Conservation (phyloP, 345 rosid species). For the Nasturtium officinale region DNA sequence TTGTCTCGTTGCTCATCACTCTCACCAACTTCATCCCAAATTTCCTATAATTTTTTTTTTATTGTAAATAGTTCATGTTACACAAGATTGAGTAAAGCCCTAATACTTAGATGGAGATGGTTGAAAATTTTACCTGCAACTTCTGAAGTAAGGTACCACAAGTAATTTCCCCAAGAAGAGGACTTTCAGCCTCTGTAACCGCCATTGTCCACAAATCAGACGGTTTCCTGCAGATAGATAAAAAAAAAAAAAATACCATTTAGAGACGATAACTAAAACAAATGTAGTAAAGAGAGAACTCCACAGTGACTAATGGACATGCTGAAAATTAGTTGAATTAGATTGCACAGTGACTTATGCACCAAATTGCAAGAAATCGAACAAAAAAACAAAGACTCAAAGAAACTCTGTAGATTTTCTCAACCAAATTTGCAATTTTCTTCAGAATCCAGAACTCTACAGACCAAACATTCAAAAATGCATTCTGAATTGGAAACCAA, state of each 20-base stretch:
- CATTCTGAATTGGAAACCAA: background rate
- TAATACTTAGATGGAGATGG: background rate
- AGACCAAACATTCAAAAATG: background rate
- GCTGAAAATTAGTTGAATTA: background rate
- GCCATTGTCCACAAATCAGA: constrained; percentile 59
- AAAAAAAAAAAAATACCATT: constrained; percentile 6
- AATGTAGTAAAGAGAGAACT: background rate
- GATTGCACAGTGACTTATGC: constrained; percentile 1
- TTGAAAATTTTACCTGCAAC: constrained; percentile 64
- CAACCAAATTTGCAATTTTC: constrained; percentile 1
- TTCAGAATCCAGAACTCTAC: background rate
- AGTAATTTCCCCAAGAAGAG: constrained; percentile 83
- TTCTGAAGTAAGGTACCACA: constrained; percentile 89
- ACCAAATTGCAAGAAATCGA: constrained; percentile 1
- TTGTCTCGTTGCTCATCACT: constrained; percentile 86
- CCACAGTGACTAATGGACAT: background rate
- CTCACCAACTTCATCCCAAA: constrained; percentile 99
- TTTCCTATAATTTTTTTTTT: constrained; percentile 53
- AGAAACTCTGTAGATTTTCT: background rate
- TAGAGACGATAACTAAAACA: constrained; percentile 16
- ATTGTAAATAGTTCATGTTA: background rate
- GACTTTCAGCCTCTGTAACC: constrained; percentile 66
- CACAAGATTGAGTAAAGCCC: constrained; percentile 14
- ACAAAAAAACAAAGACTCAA: background rate
- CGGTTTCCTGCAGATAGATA: constrained; percentile 40